These are phyloP conservation scores for Myriosclerotinia duriaeana DNA, from an alignment of 2,329 filamentous ascomycete genomes.

Conservation along the genomic window DNA sequence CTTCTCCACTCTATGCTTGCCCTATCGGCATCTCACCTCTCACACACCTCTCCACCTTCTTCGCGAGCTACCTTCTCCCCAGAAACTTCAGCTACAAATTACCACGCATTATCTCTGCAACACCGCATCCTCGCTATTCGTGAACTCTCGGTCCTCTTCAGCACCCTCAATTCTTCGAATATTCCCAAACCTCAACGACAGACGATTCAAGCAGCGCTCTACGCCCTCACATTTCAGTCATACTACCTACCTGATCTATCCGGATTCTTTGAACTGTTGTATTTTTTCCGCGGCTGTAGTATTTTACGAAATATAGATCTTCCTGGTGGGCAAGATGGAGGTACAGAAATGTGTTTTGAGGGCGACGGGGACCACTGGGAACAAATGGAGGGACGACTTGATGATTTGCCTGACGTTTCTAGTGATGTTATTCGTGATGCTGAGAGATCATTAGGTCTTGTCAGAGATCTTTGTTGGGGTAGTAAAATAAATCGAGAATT, in stretches of 20 bases:
- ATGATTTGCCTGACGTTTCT: not conserved
- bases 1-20: conserved; percentile 12
- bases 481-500: not conserved
- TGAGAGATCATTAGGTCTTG: not conserved
- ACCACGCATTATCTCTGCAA: not conserved
- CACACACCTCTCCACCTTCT: not conserved
- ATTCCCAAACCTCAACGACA: not conserved
- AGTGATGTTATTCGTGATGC: not conserved
- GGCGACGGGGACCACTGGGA: not conserved
- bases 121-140: not conserved
- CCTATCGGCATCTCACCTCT: not conserved
- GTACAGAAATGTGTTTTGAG: not conserved
- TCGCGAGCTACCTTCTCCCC: not conserved
- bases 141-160: not conserved
- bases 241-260: conserved; percentile 2
- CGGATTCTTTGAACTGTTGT: conserved; percentile 6
- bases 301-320: not conserved
- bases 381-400: not conserved
- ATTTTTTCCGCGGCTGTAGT: conserved; percentile 10
- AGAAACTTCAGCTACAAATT: not conserved
- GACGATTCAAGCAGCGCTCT: conserved; percentile 4
- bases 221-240: conserved; percentile 10
- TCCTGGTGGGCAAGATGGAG: not conserved
- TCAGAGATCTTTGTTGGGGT: not conserved
- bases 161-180: not conserved